Base-by-base conservation (phyloP, 768 basidiomycete genomes). In the Porphyrellus cyaneotinctus region DNA sequence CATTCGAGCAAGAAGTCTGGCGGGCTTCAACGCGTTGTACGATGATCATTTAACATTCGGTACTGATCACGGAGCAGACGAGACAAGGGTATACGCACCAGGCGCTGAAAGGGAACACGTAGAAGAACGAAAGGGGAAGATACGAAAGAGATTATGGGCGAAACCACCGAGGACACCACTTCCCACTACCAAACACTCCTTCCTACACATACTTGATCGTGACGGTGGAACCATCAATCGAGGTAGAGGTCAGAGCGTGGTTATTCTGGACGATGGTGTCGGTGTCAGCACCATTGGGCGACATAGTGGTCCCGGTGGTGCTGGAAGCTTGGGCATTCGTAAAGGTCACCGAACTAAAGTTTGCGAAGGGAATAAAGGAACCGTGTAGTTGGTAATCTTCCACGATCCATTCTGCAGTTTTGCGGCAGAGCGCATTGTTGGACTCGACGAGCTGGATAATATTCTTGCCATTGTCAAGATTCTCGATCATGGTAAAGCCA, bases 381-480 rank as follows among this genome's bases (percentile, higher is more conserved):
- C 13, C 13, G 2, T 12, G 11, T 2, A 5, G 6, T 18, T 26
- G 39, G 18, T 22, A 2, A 26, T 42, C 47, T 41, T 58, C 50
- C 4, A 52, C 56, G 22, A 58, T 41, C 57, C 57, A 58, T 28
- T 58, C 57, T 10, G 47, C 57, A 6, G 43, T 30, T 24, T 32
- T 32, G 12, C 52, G 47, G 7, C 47, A 53, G 12, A 58, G 51
- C 2, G 57, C n/a, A n/a, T 31, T 1, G 7, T 46, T 23, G n/a
- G 56, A 58, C 8, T 20, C 20, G 2, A 22, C 14, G 26, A 9
- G 26, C 4, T 9, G 26, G 26, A 17, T 5, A 7, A 36, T 36
- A 17, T 9, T 36, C 15, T 36, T 15, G 15, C 26, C 26, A 28
- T 9, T 58, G 23, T 32, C 32, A 0, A 39, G 1, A 13, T 58